Evolutionary conservation across 306 rosid species (phyloP).

Genomic region (Dalbergia oliveri): DNA sequence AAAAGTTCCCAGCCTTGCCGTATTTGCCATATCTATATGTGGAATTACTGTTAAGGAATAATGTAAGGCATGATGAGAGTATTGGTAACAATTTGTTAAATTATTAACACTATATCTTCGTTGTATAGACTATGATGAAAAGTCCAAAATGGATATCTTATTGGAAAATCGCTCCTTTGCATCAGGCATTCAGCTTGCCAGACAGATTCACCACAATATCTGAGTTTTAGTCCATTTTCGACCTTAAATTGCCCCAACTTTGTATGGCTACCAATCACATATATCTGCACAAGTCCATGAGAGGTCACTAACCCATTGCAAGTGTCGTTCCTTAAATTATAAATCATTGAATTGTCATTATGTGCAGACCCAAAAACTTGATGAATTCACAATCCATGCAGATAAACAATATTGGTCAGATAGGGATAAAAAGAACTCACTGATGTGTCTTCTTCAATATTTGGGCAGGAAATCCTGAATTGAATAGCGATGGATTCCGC

Average conservation of each 20-base stretch:
- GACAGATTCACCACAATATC: conserved; percentile 75
- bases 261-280: conserved; percentile 72
- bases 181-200: conserved; percentile 88
- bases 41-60: conserved; percentile 67
- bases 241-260: conserved; percentile 87
- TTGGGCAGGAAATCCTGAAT: conserved; percentile 86
- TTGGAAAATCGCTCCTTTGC: conserved; percentile 70
- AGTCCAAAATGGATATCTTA: conserved; percentile 75
- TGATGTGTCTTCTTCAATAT: conserved; percentile 72
- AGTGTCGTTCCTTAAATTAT: conserved; percentile 25
- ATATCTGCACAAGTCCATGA: conserved; percentile 63
- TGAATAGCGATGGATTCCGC: conserved; percentile 69
- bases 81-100: conserved; percentile 29
- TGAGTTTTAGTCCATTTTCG: conserved; percentile 77
- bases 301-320: conserved; percentile 38
- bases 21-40: conserved; percentile 88
- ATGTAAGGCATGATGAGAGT: conserved; percentile 27
- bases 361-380: conserved; percentile 30
- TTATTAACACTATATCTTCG: conserved; percentile 18
- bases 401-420: conserved; percentile 34
- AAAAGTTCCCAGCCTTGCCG: conserved; percentile 63
- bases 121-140: conserved; percentile 39
- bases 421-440: conserved; percentile 57
- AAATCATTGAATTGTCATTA: conserved; percentile 10
- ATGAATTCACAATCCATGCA: conserved; percentile 33